Evolutionary conservation across 371 early-diverging fungal species (phyloP).

Genomic region (Rhizomucor pusillus): DNA sequence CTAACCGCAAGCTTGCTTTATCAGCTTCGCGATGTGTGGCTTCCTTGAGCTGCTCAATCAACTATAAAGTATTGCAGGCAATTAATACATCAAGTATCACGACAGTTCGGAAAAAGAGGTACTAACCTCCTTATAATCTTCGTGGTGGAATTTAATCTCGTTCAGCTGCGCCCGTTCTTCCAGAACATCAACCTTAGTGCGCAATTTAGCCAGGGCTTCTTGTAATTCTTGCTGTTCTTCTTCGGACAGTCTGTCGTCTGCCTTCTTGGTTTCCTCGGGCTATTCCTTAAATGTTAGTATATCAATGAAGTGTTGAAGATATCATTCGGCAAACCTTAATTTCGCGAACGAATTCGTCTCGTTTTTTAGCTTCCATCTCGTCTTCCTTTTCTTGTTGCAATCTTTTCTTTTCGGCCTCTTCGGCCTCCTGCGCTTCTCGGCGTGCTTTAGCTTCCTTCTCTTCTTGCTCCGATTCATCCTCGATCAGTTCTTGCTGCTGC

Average conservation of each 20-base stretch:
- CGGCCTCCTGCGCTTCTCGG: conserved; percentile 48
- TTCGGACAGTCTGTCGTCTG: conserved; percentile 52
- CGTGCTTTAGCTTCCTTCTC: conserved; percentile 55
- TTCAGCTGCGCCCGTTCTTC: conserved; percentile 69
- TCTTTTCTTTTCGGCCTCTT: conserved; percentile 36
- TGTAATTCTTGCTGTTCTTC: conserved; percentile 64
- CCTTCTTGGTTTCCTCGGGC: conserved; percentile 20
- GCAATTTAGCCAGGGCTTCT: conserved; percentile 61
- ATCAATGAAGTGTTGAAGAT: neutral
- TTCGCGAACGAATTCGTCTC: conserved; percentile 29
- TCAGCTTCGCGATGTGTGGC: conserved; percentile 55
- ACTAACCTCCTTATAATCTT: conserved; percentile 65
- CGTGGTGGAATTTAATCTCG: conserved; percentile 61
- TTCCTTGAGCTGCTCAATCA: conserved; percentile 59
- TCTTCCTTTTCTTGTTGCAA: conserved; percentile 39
- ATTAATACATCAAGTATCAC: neutral
- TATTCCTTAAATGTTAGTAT: conserved; percentile 6
- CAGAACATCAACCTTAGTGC: conserved; percentile 59
- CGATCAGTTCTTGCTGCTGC: conserved; percentile 94
- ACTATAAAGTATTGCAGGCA: conserved; percentile 15
- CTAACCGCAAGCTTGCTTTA: conserved; percentile 55
- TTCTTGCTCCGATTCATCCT: conserved; percentile 82
- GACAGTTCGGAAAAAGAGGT: neutral
- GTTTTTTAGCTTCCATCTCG: conserved; percentile 35
- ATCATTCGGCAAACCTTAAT: conserved; percentile 6